Conservation (phyloP, 2,329 filamentous ascomycete genomes). For the Torrubiella hemipterigena region DNA sequence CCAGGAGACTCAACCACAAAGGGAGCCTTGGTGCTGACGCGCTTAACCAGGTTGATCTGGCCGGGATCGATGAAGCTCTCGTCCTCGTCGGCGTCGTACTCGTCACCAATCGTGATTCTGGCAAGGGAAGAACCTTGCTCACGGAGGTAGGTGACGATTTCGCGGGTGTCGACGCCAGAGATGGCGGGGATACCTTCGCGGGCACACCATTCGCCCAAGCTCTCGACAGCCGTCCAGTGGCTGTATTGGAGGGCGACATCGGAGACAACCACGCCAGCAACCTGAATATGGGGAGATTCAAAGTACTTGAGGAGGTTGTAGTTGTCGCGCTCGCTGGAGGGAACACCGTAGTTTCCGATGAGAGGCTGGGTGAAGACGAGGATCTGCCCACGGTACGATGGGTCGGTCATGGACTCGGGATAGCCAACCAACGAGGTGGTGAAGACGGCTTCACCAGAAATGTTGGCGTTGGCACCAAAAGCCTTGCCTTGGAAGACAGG, state of each 20-base stretch:
- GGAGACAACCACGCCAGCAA: constrained; percentile 87
- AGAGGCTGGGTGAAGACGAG: constrained; percentile 96
- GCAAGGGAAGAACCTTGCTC: constrained; percentile 95
- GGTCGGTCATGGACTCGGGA: constrained; percentile 86
- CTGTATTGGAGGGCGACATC: constrained; percentile 91
- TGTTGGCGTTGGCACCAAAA: constrained; percentile 91
- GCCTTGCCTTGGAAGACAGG: constrained; percentile 94
- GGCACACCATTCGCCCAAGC: constrained; percentile 85
- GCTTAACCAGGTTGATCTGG: constrained; percentile 91
- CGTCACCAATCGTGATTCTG: constrained; percentile 87
- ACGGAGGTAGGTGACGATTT: constrained; percentile 88
- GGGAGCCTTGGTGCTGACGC: constrained; percentile 94
- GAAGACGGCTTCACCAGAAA: constrained; percentile 97
- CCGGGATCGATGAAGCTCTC: constrained; percentile 91
- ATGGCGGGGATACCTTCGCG: constrained; percentile 93
- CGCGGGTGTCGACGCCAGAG: constrained; percentile 91
- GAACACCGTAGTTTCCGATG: constrained; percentile 97
- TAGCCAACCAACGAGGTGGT: constrained; percentile 97
- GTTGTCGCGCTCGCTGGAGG: constrained; percentile 72
- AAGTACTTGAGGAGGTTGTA: constrained; percentile 94
- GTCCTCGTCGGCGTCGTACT: constrained; percentile 97
- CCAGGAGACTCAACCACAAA: constrained; percentile 84
- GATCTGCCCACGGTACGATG: constrained; percentile 86
- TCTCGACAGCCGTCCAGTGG: constrained; percentile 98
- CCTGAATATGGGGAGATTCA: constrained; percentile 95